These are phyloP conservation scores for Cenococcum geophilum DNA, from an alignment of 495 filamentous ascomycete species.

Conservation along the genomic window DNA sequence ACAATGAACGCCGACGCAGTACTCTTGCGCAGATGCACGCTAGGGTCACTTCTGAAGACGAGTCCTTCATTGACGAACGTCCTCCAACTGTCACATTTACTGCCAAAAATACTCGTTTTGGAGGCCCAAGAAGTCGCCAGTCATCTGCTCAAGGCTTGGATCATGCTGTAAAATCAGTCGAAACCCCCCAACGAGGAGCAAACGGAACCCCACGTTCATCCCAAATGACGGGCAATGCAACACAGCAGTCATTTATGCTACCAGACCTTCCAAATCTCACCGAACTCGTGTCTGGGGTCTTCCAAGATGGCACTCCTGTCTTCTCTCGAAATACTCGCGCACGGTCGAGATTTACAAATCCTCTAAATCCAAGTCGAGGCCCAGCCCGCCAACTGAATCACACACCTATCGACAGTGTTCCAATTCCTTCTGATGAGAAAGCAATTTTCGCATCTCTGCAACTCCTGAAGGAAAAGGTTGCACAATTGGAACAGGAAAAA, in stretches of 20 bases:
- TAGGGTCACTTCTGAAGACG: constrained; percentile 50
- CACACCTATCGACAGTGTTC: constrained; percentile 52
- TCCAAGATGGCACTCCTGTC: constrained; percentile 59
- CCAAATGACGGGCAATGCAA: constrained; percentile 29
- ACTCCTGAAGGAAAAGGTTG: constrained; percentile 60
- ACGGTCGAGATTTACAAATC: constrained; percentile 55
- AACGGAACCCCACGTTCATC: constrained; percentile 21
- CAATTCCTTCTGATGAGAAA: constrained; percentile 63
- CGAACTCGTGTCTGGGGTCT: constrained; percentile 63
- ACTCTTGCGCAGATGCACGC: constrained; percentile 52
- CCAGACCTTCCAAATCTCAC: constrained; percentile 65
- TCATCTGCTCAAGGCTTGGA: constrained; percentile 35
- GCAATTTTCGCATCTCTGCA: constrained; percentile 62
- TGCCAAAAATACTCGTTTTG: constrained; percentile 53
- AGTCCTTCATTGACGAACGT: constrained; percentile 48
- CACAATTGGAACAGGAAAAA: constrained; percentile 54
- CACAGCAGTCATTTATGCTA: constrained; percentile 57
- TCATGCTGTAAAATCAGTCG: constrained; percentile 4
- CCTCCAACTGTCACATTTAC: constrained; percentile 46
- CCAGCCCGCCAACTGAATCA: constrained; percentile 32
- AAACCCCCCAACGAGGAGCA: constrained; percentile 1
- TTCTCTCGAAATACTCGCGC: constrained; percentile 48
- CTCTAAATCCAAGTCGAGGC: constrained; percentile 13
- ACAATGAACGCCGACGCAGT: constrained; percentile 22
- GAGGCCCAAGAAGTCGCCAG: constrained; percentile 44